Evolutionary conservation across 2,329 filamentous ascomycete genomes (phyloP), one percentile per base, ranked within the genome.

Genomic region (Esteya vermicola): DNA sequence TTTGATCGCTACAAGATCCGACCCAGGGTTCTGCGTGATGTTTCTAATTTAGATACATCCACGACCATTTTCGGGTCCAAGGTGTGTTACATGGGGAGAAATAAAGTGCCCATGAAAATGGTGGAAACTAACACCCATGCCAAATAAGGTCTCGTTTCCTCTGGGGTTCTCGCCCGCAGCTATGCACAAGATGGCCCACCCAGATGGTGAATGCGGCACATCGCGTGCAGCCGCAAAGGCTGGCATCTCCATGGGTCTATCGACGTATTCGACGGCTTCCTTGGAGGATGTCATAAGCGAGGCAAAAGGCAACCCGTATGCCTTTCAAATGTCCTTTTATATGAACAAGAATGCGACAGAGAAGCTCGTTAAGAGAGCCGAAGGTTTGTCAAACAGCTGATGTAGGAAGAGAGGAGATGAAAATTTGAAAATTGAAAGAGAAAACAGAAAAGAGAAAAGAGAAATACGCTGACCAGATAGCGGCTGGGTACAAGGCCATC

Each of bases 101-200:
- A n/a, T n/a, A n/a, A n/a, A n/a, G n/a, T n/a, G n/a, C n/a, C n/a
- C n/a, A n/a, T n/a, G n/a, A n/a, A n/a, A n/a, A n/a, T n/a, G n/a
- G n/a, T n/a, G n/a, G n/a, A n/a, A n/a, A n/a, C n/a, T n/a, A n/a
- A n/a, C n/a, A n/a, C n/a, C n/a, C n/a, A n/a, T n/a, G n/a, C n/a
- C n/a, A n/a, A n/a, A n/a, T 14, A 36, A 36, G 34, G 34, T 36
- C 19, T 26, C 34, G 5, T 26, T 36, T 14, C 71, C 72, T 0
- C 55, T 76, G 3, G 67, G 68, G 10, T 65, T 75, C 32, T 62
- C 63, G 6, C 71, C 70, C 0, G 62, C 68, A 1, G 70, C 67
- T 4, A 66, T 70, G 51, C 68, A 72, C 42, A 57, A 59, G 23
- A 55, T 72, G 8, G 68, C 68, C 2, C 69, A 72, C 45, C 54